Base-by-base conservation (phyloP, 148 eudicot genomes). In the Fagopyrum esculentum region DNA sequence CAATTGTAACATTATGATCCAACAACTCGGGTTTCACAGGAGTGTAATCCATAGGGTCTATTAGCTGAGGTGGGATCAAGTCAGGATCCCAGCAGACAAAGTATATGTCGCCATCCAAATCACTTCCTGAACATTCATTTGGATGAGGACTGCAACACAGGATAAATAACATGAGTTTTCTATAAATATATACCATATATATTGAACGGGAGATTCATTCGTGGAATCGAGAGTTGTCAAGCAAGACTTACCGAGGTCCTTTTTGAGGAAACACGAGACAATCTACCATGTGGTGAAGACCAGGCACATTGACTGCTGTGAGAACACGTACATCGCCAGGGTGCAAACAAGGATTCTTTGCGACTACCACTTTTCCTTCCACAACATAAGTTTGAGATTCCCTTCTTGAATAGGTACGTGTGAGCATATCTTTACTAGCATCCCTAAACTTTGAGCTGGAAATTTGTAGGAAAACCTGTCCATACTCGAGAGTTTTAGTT, bases 111-210 rank as follows among this genome's bases (percentile, higher is more conserved):
- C 98, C 98, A 82, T 93, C 98, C 79, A 93, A 89, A 81, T 93
- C 98, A 79, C 98, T 93, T 72, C 98, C 98, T 2, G 98, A 93
- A 78, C 98, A 93, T 85, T 93, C 98, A 83, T 91, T 88, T 3
- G 98, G 97, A 80, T 93, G 98, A 75, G 98, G 98, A 68, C 97
- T 93, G 83, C 51, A 19, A 75, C 40, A 35, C 40, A 35, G 3
- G 40, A 35, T 35, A 35, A 35, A 35, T 35, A 7, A 49, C 13
- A 8, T 49, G 52, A 49, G 52, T 49, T 35, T 35, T 35, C 40
- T 35, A 35, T 1, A 35, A 35, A 2, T 35, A 35, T 35, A 35
- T 35, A 35, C 40, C 2, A 35, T 35, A 35, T 35, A 35, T 35
- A 35, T 35, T 35, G 40, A 35, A 35, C 1, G 15, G 11, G 13